Evolutionary conservation across 1,284 basidiomycete species (phyloP), one percentile per base, ranked within the genome.

Genomic region (Cryptococcus amylolentus): DNA sequence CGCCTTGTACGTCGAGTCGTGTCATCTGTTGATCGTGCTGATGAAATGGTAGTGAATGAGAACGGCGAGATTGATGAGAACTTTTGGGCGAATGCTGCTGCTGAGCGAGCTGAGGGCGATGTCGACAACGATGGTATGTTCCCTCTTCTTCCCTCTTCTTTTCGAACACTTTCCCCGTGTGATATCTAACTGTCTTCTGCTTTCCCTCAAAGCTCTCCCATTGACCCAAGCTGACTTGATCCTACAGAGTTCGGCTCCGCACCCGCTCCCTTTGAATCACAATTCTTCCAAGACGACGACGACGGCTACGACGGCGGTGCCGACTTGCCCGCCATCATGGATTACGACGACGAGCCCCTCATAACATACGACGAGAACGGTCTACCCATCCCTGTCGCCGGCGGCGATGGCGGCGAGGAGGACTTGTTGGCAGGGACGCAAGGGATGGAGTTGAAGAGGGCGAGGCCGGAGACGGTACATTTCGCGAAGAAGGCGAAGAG

Each of bases 401-500:
- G 26, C 69, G 71, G 14, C 70, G 81, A 55, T 40, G 86, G 83
- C 28, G 79, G 79, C 43, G 91, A 92, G 60, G 90, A 94, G 54
- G 94, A 97, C 74, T 79, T 96, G 23, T 81, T 92, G 47, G 88
- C 88, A 16, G 86, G 84, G 2, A 89, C 90, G 0, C 86, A 89
- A 65, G 86, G 88, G 20, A 86, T 88, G 68, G 72, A 77, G 51
- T 83, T 87, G 42, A 85, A 88, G 52, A 86, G 89, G 10, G 85
- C 91, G 42, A 82, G 86, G 58, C 93, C 93, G 2, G 90, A 97
- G 72, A 85, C 86, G 60, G 91, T 99, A 66, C 92, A 94, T 66
- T 98, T 96, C 70, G 88, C 94, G 4, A 96, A 95, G 78, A 86
- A 89, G 55, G 95, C 96, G 2, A 98, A 98, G 80, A 82, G 94